phyloP scores from a whole-genome alignment of 2,329 filamentous ascomycete genomes.

The Stemphylium vesicarium region DNA sequence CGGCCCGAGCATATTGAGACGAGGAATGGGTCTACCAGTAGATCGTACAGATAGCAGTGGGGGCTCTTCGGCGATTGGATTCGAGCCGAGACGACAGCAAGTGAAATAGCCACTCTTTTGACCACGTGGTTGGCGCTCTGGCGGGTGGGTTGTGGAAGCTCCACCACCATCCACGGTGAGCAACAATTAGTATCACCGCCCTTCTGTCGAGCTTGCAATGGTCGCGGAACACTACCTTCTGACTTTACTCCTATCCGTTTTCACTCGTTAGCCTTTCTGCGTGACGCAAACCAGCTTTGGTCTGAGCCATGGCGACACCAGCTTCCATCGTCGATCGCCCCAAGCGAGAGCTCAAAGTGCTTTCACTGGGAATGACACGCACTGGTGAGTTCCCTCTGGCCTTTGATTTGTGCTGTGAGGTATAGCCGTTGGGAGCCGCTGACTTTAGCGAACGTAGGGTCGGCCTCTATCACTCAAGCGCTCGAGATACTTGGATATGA shows the following conservation, averaged over 20 bases:
- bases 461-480: conserved; percentile 9
- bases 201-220: background rate
- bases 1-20: background rate
- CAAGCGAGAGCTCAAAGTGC: conserved; percentile 6
- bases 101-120: conserved; percentile 1
- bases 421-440: background rate
- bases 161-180: background rate
- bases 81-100: background rate
- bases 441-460: background rate
- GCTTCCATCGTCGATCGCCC: background rate
- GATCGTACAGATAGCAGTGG: background rate
- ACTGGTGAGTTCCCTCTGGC: background rate
- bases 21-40: background rate
- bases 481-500: conserved; percentile 8
- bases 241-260: background rate
- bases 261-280: background rate
- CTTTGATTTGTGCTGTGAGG: background rate
- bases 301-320: conserved; percentile 1
- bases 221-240: background rate
- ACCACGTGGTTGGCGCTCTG: conserved; percentile 6
- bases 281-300: background rate
- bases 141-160: background rate
- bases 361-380: conserved; percentile 8
- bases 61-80: background rate
- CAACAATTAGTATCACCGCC: background rate